A percentile compares a stretch with the other conserved stretches of the same genome.
phyloP scores from a whole-genome alignment of 805 yeast genomes.

The Barnettozyma sp. region DNA sequence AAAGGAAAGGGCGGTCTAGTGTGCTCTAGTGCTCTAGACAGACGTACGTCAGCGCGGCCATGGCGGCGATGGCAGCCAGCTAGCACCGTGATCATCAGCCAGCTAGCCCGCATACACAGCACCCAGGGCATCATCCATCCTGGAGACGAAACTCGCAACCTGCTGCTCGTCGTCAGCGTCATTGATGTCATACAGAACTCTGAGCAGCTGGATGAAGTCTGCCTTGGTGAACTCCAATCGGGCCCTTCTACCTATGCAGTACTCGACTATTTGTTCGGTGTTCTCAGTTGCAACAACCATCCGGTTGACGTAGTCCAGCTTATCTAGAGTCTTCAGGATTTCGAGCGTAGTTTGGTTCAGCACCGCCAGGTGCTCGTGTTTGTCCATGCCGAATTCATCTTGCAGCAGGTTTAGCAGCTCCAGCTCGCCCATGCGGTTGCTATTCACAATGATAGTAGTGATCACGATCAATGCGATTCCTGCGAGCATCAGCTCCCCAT shows the following conservation, averaged over 20 bases:
- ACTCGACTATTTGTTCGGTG: slow-evolving; percentile 25
- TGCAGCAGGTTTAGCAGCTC: slow-evolving; percentile 34
- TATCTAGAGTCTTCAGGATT: slow-evolving; percentile 21
- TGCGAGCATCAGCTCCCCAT: slow-evolving; percentile 14
- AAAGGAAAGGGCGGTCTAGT: too few relatives aligned
- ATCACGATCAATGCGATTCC: slow-evolving; percentile 21
- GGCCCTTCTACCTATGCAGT: slow-evolving; percentile 26
- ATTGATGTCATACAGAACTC: slow-evolving; percentile 17
- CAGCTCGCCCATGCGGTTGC: slow-evolving; percentile 32
- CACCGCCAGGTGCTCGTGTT: slow-evolving; percentile 7
- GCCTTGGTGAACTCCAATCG: slow-evolving; percentile 23
- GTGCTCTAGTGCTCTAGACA: too few relatives aligned
- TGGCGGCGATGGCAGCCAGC: too few relatives aligned
- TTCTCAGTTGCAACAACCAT: slow-evolving; percentile 14
- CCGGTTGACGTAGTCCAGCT: slow-evolving; percentile 22
- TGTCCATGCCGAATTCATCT: slow-evolving; percentile 28
- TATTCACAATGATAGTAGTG: slow-evolving; percentile 19
- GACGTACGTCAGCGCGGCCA: too few relatives aligned
- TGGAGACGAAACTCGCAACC: slow-evolving; percentile 11
- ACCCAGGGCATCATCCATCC: slow-evolving; percentile 14
- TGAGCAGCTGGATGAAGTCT: slow-evolving; percentile 19
- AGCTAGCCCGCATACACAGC: slow-evolving; percentile 16
- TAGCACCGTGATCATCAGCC: too few relatives aligned
- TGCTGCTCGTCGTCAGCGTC: slow-evolving; percentile 13
- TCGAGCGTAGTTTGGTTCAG: slow-evolving; percentile 17